Evolutionary conservation across 2,329 filamentous ascomycete genomes (phyloP), one percentile per base, ranked within the genome.

Genomic region (Colletotrichum australisinense): DNA sequence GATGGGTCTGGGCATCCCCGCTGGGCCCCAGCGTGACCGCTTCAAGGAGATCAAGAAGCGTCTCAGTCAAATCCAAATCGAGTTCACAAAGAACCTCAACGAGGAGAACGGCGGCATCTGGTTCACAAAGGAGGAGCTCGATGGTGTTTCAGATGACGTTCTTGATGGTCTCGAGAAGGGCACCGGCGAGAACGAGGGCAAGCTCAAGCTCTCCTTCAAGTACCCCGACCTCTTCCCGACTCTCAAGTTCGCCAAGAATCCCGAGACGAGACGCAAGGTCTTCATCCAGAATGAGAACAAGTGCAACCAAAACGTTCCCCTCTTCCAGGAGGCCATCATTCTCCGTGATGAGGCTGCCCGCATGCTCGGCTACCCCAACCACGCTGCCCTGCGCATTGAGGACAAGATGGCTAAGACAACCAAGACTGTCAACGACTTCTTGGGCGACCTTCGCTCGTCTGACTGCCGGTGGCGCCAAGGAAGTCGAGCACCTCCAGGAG

Each of bases 31-130:
- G 84, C 86, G 93, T 74, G 93, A 95, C 77, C 90, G 93, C 57
- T 96, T 96, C 88, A 96, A 95, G 86, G 93, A 93, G 82, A 95
- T 96, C 84, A 94, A 95, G 88, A 94, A 94, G 87, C 86, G 93
- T 14, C 85, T 97, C 69, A 93, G 91, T 76, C 89, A 93, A 80
- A 89, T 96, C 76, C 88, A 89, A 78, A 95, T 95, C 73, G 87
- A 91, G 69, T 94, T 94, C 82, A 90, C 93, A 79, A 95, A 95
- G 86, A 94, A 93, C 78, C 85, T 96, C 72, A 95, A 95, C 79
- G 94, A 96, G 82, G 94, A 97, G 84, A 92, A 92, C 77, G 93
- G 92, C n/a, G 93, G 92, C 2, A 84, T 95, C 65, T 97, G 94
- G 93, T 93, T 96, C 78, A 93, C 92, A 1, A 87, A 84, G 3